Evolutionary conservation across 148 eudicot genomes (phyloP), one percentile per base, ranked within the genome.

Genomic region (Vaccinium corymbosum): DNA sequence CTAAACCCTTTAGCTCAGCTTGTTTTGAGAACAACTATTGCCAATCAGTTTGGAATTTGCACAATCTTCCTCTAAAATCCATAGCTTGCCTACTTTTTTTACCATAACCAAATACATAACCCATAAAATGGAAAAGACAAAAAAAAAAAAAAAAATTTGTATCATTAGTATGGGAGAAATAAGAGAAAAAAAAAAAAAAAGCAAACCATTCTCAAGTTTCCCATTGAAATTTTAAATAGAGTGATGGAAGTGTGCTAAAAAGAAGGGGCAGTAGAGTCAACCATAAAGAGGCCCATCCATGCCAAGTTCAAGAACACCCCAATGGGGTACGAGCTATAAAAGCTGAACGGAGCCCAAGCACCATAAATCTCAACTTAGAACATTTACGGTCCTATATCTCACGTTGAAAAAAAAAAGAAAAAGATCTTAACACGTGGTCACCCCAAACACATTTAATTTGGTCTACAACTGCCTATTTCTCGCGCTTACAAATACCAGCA

Each of bases 251-350:
- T n/a, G 27, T 19, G 25, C 78, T 75, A 17, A 73, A 73, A 35
- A 73, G 77, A 35, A 73, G 13, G 71, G 71, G 71, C 68, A 62
- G 68, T 20, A 20, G 27, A 20, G 15, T 11, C 71, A 25, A 64
- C 71, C 71, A 68, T 68, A 68, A 11, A 14, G 38, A 68, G 73
- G 73, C 73, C 35, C 77, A 68, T 68, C 73, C 73, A 68, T 27
- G 38, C 38, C 0, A 29, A 68, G 38, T 66, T 66, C 72, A 66
- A 66, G 35, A 66, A 66, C 72, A 25, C 16, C 15, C 72, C 35
- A 11, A 66, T 66, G 72, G 72, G 72, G 15, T 66, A 25, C 1
- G 72, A 14, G 72, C 72, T 68, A 68, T 38, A 68, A 68, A 68
- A 68, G 73, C 73, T 68, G 73, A 68, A 68, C 7, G 0, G 42